Percentiles rank a stretch among this genome's conserved stretches.
Conservation (phyloP, 192 early-diverging fungal genomes). For the Umbelopsis sp. region DNA sequence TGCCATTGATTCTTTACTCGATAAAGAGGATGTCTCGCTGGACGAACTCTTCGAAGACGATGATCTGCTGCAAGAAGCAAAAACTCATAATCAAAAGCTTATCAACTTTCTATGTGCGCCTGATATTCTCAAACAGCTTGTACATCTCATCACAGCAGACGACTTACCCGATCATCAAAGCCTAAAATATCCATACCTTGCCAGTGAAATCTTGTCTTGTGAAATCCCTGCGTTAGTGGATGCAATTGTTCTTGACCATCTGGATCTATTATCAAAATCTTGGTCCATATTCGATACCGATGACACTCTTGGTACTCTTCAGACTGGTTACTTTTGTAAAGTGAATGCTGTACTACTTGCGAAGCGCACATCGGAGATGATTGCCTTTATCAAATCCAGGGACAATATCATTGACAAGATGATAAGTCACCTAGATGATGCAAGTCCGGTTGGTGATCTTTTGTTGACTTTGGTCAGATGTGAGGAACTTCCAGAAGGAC, state of each 20-base stretch:
- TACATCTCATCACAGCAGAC: conserved; percentile 50
- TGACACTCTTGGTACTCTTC: conserved; percentile 38
- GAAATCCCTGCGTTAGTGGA: conserved; percentile 83
- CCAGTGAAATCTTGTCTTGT: conserved; percentile 75
- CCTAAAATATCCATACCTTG: conserved; percentile 85
- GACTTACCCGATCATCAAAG: conserved; percentile 80
- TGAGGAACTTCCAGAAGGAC: conserved; percentile 85
- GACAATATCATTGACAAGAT: conserved; percentile 76
- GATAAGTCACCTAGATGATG: conserved; percentile 73
- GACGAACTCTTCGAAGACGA: conserved; percentile 92
- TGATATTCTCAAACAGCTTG: conserved; percentile 6
- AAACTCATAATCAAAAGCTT: conserved; percentile 88
- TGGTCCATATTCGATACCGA: conserved; percentile 82
- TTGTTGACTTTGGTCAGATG: conserved; percentile 91
- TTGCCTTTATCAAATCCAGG: conserved; percentile 82
- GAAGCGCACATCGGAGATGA: conserved; percentile 90
- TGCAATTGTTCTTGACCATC: conserved; percentile 64
- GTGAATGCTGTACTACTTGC: conserved; percentile 85
- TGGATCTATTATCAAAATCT: conserved; percentile 76
- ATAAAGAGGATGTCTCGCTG: conserved; percentile 86
- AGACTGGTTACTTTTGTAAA: conserved; percentile 91
- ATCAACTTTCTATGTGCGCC: conserved; percentile 60
- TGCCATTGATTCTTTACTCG: conserved; percentile 89
- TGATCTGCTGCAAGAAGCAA: conserved; percentile 94
- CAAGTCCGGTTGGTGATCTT: conserved; percentile 71